phyloP scores from a whole-genome alignment of 768 basidiomycete species.

The Udeniomyces megalosporus region DNA sequence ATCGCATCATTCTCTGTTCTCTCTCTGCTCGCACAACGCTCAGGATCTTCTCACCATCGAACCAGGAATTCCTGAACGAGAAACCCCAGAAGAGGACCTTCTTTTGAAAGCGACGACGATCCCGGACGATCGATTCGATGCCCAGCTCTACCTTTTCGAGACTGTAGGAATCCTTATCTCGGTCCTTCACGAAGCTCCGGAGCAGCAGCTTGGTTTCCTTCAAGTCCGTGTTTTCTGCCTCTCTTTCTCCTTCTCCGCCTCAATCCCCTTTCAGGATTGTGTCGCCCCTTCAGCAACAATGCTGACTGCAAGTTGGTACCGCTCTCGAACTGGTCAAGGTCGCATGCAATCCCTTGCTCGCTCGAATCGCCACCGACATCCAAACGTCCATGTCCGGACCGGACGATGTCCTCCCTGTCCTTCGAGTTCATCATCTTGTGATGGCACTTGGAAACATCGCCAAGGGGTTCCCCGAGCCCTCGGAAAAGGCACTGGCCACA shows the following conservation, averaged over 20 bases:
- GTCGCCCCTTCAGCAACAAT: too few relatives aligned
- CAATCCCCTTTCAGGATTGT: too few relatives aligned
- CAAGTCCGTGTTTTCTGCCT: slow-evolving; percentile 15
- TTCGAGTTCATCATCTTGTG: slow-evolving; percentile 79
- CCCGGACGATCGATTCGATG: slow-evolving; percentile 43
- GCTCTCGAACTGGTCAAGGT: slow-evolving; percentile 38
- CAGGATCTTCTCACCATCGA: slow-evolving; percentile 63
- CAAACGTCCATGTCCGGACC: slow-evolving; percentile 41
- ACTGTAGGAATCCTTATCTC: slow-evolving; percentile 71
- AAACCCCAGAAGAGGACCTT: slow-evolving; percentile 46
- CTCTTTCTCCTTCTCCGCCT: not conserved
- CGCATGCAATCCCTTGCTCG: slow-evolving; percentile 64
- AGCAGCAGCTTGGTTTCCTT: slow-evolving; percentile 47
- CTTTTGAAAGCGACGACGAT: slow-evolving; percentile 65
- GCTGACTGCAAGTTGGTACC: too few relatives aligned
- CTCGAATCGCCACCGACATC: slow-evolving; percentile 42
- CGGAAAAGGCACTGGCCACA: slow-evolving; percentile 46
- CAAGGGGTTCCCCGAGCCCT: slow-evolving; percentile 90
- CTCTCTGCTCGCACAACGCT: slow-evolving; percentile 24
- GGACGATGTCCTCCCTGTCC: slow-evolving; percentile 57
- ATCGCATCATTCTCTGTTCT: too few relatives aligned
- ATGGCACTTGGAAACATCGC: slow-evolving; percentile 89
- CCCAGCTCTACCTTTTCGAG: slow-evolving; percentile 90
- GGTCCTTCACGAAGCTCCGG: slow-evolving; percentile 44
- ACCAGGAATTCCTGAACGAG: slow-evolving; percentile 58